Conservation (phyloP, 2,329 filamentous ascomycete species). For the Fusarium phyllophilum region DNA sequence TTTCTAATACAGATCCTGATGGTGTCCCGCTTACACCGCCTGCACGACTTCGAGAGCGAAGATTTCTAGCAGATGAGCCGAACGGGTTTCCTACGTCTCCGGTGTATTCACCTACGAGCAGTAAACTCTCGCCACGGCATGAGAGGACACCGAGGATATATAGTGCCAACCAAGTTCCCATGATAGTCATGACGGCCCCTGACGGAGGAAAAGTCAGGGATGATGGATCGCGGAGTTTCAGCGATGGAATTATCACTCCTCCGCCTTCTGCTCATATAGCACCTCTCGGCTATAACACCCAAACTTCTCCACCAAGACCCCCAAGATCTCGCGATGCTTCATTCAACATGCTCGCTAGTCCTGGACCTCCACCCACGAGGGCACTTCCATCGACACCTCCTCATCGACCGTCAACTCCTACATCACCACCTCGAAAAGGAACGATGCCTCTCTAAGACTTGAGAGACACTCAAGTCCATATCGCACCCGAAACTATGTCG, state of each 20-base stretch:
- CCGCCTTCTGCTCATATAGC: constrained; percentile 5
- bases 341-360: constrained; percentile 41
- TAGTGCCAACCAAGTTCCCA: constrained; percentile 24
- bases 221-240: neutral
- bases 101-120: constrained; percentile 51
- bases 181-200: constrained; percentile 30
- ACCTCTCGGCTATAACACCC: neutral
- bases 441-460: neutral
- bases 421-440: constrained; percentile 11
- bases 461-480: neutral
- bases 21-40: constrained; percentile 55
- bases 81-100: constrained; percentile 52
- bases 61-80: constrained; percentile 43
- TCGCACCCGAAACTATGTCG: too few relatives aligned
- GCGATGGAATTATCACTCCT: constrained; percentile 11
- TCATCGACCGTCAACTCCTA: constrained; percentile 23
- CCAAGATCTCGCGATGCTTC: constrained; percentile 18
- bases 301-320: constrained; percentile 24
- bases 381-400: constrained; percentile 48
- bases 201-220: constrained; percentile 13
- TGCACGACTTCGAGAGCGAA: constrained; percentile 59
- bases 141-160: constrained; percentile 37
- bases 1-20: constrained; percentile 40
- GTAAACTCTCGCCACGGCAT: constrained; percentile 50
- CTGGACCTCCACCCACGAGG: constrained; percentile 58